A percentile compares a stretch with the other conserved stretches of the same genome.
Conservation (phyloP, 2,329 filamentous ascomycete species). For the Ascochyta viciae-villosae region DNA sequence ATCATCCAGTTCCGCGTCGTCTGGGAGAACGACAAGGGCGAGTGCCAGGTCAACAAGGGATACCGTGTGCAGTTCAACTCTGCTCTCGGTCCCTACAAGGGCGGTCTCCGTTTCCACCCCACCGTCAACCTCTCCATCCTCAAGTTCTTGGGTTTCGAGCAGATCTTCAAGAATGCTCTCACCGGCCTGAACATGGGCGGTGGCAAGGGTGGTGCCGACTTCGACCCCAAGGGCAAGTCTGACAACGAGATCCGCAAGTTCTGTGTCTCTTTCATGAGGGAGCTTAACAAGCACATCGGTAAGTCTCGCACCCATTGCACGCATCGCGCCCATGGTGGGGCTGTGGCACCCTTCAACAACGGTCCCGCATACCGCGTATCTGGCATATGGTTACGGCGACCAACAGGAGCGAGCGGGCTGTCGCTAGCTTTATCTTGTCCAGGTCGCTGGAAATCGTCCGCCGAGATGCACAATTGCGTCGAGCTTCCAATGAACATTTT, state of each 20-base stretch:
- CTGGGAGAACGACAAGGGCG: slow-evolving; percentile 93
- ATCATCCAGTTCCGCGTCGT: slow-evolving; percentile 96
- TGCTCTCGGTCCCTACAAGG: slow-evolving; percentile 96
- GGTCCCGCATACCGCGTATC: slow-evolving; percentile 20
- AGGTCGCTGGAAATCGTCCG: neutral
- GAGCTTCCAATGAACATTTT: slow-evolving; percentile 46
- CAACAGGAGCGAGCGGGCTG: slow-evolving; percentile 21
- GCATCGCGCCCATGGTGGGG: slow-evolving; percentile 19
- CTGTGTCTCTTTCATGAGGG: slow-evolving; percentile 94
- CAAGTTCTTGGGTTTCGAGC: slow-evolving; percentile 99
- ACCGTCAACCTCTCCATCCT: slow-evolving; percentile 79
- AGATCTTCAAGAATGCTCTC: slow-evolving; percentile 99
- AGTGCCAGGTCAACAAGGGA: slow-evolving; percentile 90
- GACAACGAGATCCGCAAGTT: slow-evolving; percentile 98
- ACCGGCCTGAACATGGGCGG: slow-evolving; percentile 96
- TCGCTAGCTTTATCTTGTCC: slow-evolving; percentile 24
- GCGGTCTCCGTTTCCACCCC: slow-evolving; percentile 93
- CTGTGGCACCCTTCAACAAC: slow-evolving; percentile 19
- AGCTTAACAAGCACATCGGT: slow-evolving; percentile 89
- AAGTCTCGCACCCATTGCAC: slow-evolving; percentile 20
- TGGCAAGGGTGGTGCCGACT: slow-evolving; percentile 97
- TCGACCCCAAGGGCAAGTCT: slow-evolving; percentile 98
- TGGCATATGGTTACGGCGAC: slow-evolving; percentile 14
- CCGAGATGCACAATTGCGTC: slow-evolving; percentile 8
- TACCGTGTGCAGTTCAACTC: slow-evolving; percentile 99